A percentile compares a stretch with the other conserved stretches of the same genome.
phyloP scores from a whole-genome alignment of 2,329 filamentous ascomycete genomes.

The Venturia carpophila region DNA sequence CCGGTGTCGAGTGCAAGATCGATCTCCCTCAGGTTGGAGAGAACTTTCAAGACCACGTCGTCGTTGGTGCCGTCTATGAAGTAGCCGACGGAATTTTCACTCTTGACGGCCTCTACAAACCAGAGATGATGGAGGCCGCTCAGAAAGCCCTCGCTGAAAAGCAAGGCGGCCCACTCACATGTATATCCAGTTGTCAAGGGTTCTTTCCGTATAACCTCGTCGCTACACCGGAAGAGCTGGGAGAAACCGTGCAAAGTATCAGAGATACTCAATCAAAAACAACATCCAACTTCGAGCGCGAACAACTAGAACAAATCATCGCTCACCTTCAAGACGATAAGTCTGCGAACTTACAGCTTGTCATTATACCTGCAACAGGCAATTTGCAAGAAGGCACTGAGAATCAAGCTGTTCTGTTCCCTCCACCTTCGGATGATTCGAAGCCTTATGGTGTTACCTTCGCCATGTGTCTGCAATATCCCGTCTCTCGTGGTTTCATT shows the following conservation, averaged over 20 bases:
- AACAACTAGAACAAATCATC: conserved; percentile 19
- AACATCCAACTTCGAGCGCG: conserved; percentile 15
- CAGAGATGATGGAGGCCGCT: neutral
- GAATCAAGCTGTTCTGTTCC: conserved; percentile 20
- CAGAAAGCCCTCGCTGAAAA: neutral
- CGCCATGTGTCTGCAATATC: conserved; percentile 24
- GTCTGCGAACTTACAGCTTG: neutral
- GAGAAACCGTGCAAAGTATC: neutral
- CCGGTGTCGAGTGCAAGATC: conserved; percentile 12
- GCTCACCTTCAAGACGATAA: conserved; percentile 5
- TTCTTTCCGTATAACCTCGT: conserved; percentile 18
- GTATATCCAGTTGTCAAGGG: conserved; percentile 16
- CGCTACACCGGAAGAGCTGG: neutral
- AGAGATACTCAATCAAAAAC: conserved; percentile 8
- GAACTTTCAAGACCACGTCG: conserved; percentile 17
- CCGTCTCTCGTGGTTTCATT: conserved; percentile 29
- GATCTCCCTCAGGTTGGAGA: conserved; percentile 16
- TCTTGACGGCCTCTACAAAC: neutral
- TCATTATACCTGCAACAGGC: neutral
- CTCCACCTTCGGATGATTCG: neutral
- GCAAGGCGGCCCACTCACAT: conserved; percentile 3
- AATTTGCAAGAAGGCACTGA: conserved; percentile 7
- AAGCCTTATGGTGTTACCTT: conserved; percentile 1
- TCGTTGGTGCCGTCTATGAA: neutral
- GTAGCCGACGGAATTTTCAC: conserved; percentile 1